A percentile compares a stretch with the other conserved stretches of the same genome.
These are phyloP conservation scores for Xylariomycetidae sp. DNA, from an alignment of 2,329 filamentous ascomycete genomes.

Conservation along the genomic window DNA sequence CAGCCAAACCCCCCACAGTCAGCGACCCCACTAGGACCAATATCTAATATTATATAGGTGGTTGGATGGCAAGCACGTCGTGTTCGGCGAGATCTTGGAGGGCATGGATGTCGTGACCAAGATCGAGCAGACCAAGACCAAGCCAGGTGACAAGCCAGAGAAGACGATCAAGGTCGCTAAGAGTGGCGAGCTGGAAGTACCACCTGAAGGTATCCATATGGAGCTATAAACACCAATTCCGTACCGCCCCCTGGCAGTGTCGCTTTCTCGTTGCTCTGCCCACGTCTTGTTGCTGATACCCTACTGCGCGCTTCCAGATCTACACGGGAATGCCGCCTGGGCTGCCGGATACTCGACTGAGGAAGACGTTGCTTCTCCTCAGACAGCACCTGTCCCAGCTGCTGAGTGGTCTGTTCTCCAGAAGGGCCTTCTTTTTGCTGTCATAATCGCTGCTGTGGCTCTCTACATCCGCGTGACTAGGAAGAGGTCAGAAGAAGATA, in stretches of 20 bases:
- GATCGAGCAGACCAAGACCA: conserved; percentile 69
- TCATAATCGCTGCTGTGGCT: conserved; percentile 42
- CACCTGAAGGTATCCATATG: conserved; percentile 87
- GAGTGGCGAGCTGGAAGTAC: conserved; percentile 78
- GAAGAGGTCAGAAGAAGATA: conserved; percentile 26
- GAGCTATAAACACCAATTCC: conserved; percentile 63
- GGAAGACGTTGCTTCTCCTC: conserved; percentile 17
- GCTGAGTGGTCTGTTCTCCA: conserved; percentile 40
- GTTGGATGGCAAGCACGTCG: conserved; percentile 80
- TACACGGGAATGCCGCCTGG: conserved; percentile 33
- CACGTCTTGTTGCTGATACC: conserved; percentile 31
- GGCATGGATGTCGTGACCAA: conserved; percentile 76
- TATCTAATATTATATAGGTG: conserved; percentile 50
- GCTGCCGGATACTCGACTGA: conserved; percentile 32
- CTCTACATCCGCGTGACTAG: conserved; percentile 39
- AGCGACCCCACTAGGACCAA: no score
- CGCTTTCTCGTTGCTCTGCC: conserved; percentile 27
- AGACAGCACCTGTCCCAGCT: conserved; percentile 20
- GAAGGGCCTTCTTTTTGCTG: conserved; percentile 46
- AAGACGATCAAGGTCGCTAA: conserved; percentile 71
- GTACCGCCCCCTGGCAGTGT: conserved; percentile 20
- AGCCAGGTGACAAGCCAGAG: conserved; percentile 61
- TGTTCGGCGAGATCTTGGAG: conserved; percentile 85
- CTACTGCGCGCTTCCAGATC: conserved; percentile 21
- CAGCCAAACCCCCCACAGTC: no score